Base-by-base conservation (phyloP, 164 flowering plant species). In the Magnolia changhungtana region DNA sequence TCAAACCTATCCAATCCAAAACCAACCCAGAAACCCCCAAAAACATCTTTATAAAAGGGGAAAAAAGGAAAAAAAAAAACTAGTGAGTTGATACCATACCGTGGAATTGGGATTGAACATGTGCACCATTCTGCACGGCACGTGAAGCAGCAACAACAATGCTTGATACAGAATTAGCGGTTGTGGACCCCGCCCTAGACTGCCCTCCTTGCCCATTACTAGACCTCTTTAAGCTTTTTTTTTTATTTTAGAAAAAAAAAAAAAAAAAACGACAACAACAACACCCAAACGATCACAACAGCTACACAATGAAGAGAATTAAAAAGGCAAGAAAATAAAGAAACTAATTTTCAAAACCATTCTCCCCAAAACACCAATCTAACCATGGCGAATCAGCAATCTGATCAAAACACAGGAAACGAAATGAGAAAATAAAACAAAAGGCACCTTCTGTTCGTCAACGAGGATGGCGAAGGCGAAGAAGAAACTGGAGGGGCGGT, bases 131-230 rank as follows among this genome's bases (percentile, higher is more conserved):
- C 75, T 83, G 94, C 49, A 81, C 78, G 59, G 69, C 70, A 14
- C 79, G 88, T 0, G 81, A 74, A 52, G 84, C 75, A 52, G 84
- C 11, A 31, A 50, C 59, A 45, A 67, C 14, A 50, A 74, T 76
- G 81, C 67, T 74, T 7, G 69, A 55, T 45, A 83, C 90, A 13
- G 81, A 71, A 78, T 78, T 85, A 72, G 77, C 78, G 76, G 79
- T 63, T 10, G 81, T 59, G 8, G 69, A 66, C 64, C 73, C 82
- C 37, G 63, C 82, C 86, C 90, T 86, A 63, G 88, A 65, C 61
- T 91, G 91, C 45, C 84, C 90, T 77, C 91, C 90, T 84, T 90
- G 99, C 59, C 87, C 96, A 92, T 88, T 85, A 68, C 74, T 49
- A 72, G 86, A 37, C 83, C 88, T 89, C 85, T 82, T 90, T 78